Conservation (phyloP, 1,284 basidiomycete genomes). For the Pyrrhoderma noxium region DNA sequence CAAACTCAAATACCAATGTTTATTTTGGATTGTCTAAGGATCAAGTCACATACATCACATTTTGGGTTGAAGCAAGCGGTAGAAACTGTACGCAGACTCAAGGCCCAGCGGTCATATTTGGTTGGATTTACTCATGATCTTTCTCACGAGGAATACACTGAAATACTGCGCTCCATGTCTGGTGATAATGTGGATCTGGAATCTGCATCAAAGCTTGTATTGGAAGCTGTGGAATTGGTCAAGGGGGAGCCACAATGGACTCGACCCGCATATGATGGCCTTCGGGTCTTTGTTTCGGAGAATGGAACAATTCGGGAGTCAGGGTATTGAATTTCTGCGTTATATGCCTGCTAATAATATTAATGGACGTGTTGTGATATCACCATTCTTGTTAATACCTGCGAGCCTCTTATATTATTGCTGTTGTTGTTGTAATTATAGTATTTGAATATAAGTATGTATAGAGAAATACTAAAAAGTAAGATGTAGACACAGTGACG, state of each 20-base stretch:
- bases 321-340: not conserved
- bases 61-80: conserved; percentile 59
- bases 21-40: conserved; percentile 65
- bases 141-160: conserved; percentile 60
- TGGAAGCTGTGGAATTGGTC: conserved; percentile 39
- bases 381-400: not conserved
- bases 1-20: conserved; percentile 40
- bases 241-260: conserved; percentile 48
- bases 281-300: conserved; percentile 41
- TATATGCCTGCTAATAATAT: not conserved
- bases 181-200: conserved; percentile 26
- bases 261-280: conserved; percentile 63
- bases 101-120: conserved; percentile 55
- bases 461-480: too few species aligned
- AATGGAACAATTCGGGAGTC: conserved; percentile 41
- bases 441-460: too few species aligned
- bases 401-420: not conserved
- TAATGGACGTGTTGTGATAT: not conserved
- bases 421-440: not conserved
- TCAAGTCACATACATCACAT: conserved; percentile 60
- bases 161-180: conserved; percentile 37
- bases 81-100: conserved; percentile 43
- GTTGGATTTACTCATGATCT: conserved; percentile 68
- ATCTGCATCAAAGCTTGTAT: conserved; percentile 33
- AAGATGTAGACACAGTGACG: too few species aligned